Base-by-base conservation (phyloP, 164 flowering plant species). In the Liquidambar formosana region DNA sequence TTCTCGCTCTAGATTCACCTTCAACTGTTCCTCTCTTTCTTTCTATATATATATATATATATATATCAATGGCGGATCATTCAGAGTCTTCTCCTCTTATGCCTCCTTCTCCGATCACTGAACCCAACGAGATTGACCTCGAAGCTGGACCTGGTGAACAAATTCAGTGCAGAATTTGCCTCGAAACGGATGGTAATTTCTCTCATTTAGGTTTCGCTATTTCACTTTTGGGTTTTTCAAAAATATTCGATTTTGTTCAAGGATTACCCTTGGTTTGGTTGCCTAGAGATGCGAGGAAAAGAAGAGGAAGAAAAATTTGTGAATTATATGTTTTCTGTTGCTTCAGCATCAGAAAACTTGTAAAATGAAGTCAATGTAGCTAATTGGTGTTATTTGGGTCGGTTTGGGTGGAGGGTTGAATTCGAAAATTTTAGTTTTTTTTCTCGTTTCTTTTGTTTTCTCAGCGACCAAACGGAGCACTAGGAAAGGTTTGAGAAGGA, bases 91-190 rank as follows among this genome's bases (percentile, higher is more conserved):
- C 88, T 67, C 91, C 97, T 59, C 85, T 91, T 18, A 57, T 91
- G 15, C 65, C 91, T 54, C 94, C 94, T 18, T 25, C 79, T 46
- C 86, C 87, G 69, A 77, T 82, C 72, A 25, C 67, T 16, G 81
- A 81, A 19, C 80, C 80, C 23, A 26, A 57, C 51, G 86, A 83
- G 76, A 86, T 95, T 79, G 99, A 93, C 80, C 94, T 91, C 48
- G 97, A 95, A 77, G 97, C 96, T 0, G 97, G 97, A 5, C 91
- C 91, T 0, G 86, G 80, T 15, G 99, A 95, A 12, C 97, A 95
- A 86, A 93, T 89, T 73, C 99, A 95, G 81, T 95, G 97, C 86
- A 81, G 99, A 69, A 95, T 95, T 78, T 95, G 99, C 78, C 97
- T 95, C 51, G 97, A 95, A 76, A 83, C 90, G 3, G 97, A 95